phyloP scores from a whole-genome alignment of 2,329 filamentous ascomycete genomes.

The Fusarium luffae region DNA sequence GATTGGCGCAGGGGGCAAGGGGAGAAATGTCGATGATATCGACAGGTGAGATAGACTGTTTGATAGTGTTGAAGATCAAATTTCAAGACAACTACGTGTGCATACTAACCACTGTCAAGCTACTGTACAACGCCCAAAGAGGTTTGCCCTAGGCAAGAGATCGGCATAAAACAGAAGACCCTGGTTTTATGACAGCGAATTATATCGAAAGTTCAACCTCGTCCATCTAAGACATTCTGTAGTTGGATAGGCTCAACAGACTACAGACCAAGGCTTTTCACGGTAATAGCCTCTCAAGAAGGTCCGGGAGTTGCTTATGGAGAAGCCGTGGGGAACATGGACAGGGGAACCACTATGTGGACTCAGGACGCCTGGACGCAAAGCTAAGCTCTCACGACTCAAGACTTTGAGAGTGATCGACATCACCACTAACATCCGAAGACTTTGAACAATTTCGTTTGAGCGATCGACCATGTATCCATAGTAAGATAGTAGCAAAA shows the following conservation, averaged over 20 bases:
- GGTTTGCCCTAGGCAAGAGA: background rate
- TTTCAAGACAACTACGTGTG: background rate
- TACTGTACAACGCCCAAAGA: background rate
- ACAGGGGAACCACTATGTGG: background rate
- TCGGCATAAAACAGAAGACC: background rate
- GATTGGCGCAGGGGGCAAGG: slow-evolving; percentile 12
- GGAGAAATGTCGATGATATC: background rate
- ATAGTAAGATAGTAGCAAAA: no score
- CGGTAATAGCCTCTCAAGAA: background rate
- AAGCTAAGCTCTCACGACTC: slow-evolving; percentile 15
- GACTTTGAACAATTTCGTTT: background rate
- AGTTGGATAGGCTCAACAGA: background rate
- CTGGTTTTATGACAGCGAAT: background rate
- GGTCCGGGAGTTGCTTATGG: background rate
- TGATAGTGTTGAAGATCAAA: background rate
- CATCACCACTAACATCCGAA: slow-evolving; percentile 7
- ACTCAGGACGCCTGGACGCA: background rate
- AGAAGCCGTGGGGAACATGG: background rate
- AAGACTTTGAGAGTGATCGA: slow-evolving; percentile 21
- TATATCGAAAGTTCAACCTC: background rate
- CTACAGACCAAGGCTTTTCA: background rate
- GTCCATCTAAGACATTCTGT: background rate
- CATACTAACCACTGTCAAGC: background rate
- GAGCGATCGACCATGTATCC: background rate
- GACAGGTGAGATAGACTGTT: background rate